Conservation (phyloP, 306 rosid genomes). For the Boehmeria nivea region DNA sequence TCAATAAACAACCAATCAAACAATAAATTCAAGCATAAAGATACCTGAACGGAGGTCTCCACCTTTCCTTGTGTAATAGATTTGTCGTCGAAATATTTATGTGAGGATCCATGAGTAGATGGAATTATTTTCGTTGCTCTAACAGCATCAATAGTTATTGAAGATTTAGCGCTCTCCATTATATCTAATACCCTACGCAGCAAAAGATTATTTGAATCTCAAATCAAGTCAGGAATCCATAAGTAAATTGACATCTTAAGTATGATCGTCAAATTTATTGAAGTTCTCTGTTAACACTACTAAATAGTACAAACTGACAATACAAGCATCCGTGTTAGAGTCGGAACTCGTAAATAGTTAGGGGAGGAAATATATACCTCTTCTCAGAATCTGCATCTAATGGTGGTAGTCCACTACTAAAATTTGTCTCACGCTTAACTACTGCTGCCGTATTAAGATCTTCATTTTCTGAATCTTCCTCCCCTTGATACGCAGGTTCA, state of each 20-base stretch:
- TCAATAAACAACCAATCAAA: constrained; percentile 5
- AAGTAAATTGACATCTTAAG: constrained; percentile 8
- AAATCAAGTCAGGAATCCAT: constrained; percentile 1
- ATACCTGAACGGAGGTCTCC: constrained; percentile 79
- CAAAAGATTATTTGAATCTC: constrained; percentile 14
- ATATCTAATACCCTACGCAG: constrained; percentile 53
- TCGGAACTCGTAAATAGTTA: not conserved
- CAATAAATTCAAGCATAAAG: constrained; percentile 4
- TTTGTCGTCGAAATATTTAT: constrained; percentile 47
- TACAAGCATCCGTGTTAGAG: constrained; percentile 9
- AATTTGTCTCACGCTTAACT: constrained; percentile 28
- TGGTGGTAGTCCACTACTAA: no score
- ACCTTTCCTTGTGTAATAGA: constrained; percentile 70
- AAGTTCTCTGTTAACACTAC: not conserved
- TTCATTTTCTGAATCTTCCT: constrained; percentile 29
- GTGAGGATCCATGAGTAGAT: constrained; percentile 43
- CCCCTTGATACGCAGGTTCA: constrained; percentile 27
- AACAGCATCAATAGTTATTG: constrained; percentile 54
- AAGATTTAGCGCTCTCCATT: constrained; percentile 53
- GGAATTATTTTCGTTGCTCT: constrained; percentile 46
- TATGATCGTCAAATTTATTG: not conserved
- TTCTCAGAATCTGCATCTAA: constrained; percentile 63
- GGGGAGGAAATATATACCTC: constrained; percentile 41
- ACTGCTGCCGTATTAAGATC: constrained; percentile 25
- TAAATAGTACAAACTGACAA: no score